Conservation (phyloP, 2,329 filamentous ascomycete species). For the Fusarium succisae region DNA sequence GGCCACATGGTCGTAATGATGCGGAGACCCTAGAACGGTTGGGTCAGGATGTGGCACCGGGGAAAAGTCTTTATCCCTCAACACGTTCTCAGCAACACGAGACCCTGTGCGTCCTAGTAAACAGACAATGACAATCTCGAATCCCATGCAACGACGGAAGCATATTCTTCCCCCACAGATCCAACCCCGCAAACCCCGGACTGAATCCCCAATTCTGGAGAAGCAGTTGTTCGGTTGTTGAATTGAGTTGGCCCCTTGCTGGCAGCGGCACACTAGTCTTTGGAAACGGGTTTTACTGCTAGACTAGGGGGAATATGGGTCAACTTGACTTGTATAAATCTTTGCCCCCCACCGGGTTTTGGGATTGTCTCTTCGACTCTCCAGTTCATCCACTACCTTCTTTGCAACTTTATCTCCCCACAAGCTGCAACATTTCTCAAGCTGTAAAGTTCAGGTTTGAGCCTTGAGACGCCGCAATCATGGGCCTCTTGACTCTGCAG, state of each 20-base stretch:
- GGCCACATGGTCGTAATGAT: conserved; percentile 11
- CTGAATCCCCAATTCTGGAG: conserved; percentile 34
- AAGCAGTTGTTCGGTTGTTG: conserved; percentile 9
- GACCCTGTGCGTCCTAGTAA: neutral
- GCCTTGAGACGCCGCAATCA: conserved; percentile 29
- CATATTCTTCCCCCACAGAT: conserved; percentile 44
- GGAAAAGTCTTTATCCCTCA: conserved; percentile 39
- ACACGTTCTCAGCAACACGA: neutral
- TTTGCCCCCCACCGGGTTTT: conserved; percentile 30
- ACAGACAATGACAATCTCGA: conserved; percentile 26
- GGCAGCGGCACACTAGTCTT: conserved; percentile 12
- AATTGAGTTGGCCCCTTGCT: conserved; percentile 11
- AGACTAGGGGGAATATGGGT: conserved; percentile 17
- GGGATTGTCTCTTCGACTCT: conserved; percentile 3
- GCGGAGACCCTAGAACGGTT: conserved; percentile 9
- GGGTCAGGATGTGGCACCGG: neutral
- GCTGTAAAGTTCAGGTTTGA: neutral
- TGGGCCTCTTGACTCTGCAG: conserved; percentile 60
- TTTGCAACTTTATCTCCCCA: conserved; percentile 12
- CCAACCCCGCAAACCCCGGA: conserved; percentile 43
- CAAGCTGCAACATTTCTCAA: neutral
- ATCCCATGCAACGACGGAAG: conserved; percentile 36
- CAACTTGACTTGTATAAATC: conserved; percentile 32
- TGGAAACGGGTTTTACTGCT: neutral
- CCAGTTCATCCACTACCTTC: conserved; percentile 21